Evolutionary conservation across 768 basidiomycete genomes (phyloP), one percentile per base, ranked within the genome.

Genomic region (Kwoniella europaea): DNA sequence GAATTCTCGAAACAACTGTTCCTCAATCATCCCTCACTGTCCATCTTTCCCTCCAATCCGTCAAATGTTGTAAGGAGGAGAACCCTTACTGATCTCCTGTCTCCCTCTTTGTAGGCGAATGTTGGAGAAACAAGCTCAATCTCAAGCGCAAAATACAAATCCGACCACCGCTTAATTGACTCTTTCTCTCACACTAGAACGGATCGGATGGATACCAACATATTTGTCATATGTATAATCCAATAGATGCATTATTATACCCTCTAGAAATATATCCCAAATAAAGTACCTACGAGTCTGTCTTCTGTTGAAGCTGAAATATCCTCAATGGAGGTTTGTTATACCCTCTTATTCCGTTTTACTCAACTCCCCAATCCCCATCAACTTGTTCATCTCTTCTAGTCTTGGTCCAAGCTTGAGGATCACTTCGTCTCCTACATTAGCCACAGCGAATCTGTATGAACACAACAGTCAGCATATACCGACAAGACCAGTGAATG

Each of bases 401-500:
- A 85, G 57, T 50, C 84, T 64, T 10, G 72, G 75, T 60, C 78
- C 81, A 12, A 83, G 71, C 60, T 71, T 63, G 22, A 73, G 53
- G 2, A 85, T 71, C 7, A 73, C 74, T 13, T 87, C 88, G 62
- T 92, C 90, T 54, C 87, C 86, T n/a, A 92, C 88, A 81, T 92
- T 93, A 13, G 91, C 91, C 3, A 93, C 90, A 10, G 91, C 91
- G 81, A 93, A 91, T 65, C 92, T 86, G 41, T 2, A 15, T 52
- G 43, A 53, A 20, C 13, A 55, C 20, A 57, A 58, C 20, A 68
- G 18, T 41, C 24, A 27, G 61, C 13, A 50, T 22, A 6, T 15
- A 24, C 35, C 10, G 41, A 42, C 29, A 68, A 61, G 57, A 44
- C 9, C 35, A 22, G 59, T 29, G 44, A 43, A 56, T 13, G 35